Evolutionary conservation across 768 basidiomycete genomes (phyloP), one percentile per base, ranked within the genome.

Genomic region (Paxillus ammoniavirescens): DNA sequence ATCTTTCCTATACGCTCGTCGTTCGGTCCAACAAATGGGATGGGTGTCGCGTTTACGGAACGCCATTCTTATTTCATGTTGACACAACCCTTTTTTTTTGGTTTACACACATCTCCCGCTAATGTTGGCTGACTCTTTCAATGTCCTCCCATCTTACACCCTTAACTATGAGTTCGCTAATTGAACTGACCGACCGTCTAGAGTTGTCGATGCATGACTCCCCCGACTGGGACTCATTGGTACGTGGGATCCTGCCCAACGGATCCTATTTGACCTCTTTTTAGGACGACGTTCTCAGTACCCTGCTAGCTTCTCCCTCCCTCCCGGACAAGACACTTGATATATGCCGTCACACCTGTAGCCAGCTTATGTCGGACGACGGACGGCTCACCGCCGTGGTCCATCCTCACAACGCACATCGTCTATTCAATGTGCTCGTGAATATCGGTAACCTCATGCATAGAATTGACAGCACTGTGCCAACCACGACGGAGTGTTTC

Each of bases 381-480:
- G 56, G 56, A 28, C 61, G 58, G 60, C 45, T 66, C 31, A 60
- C 60, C 33, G 42, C 65, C 31, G 33, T 57, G 14, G 57, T 61
- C 30, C 59, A 72, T 8, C 60, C 64, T 23, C 61, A 51, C 49
- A 76, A 73, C 48, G 58, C 71, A 4, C 76, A 75, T 50, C 73
- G 77, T 6, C 61, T 80, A 7, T 78, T 79, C 60, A 76, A 75
- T 59, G 69, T 79, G 38, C 64, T 78, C 42, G 73, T 76, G 53
- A 75, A 72, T 17, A 69, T 68, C 41, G 75, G 73, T 18, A 77
- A 73, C 26, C 65, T 71, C 52, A 63, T 65, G 59, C 70, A 67
- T 31, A 66, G 53, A 50, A 60, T 57, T 55, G 62, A 68, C 56
- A 58, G 54, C 38, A 62, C 57, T 42, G 62, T 65, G 47, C 62